Base-by-base conservation (phyloP, 768 basidiomycete genomes). In the Suillus americanus region DNA sequence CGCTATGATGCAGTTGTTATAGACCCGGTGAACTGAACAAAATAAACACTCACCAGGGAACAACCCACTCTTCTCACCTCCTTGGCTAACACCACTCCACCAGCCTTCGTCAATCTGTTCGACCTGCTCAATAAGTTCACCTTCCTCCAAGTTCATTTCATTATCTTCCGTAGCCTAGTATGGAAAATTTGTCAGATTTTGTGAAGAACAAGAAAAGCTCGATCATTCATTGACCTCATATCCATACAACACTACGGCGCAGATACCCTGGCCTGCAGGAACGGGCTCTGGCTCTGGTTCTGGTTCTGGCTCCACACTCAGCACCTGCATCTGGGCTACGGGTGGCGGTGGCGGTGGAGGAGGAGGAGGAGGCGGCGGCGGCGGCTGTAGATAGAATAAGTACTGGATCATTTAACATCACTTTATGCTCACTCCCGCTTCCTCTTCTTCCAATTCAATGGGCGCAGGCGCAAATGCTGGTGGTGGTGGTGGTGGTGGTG, bases 71-170 rank as follows among this genome's bases (percentile, higher is more conserved):
- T 90, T 89, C 5, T 35, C 25, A 6, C 94, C 94, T 28, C 81
- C 83, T 48, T 81, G 77, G 37, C 88, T 89, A 57, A 87, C 80
- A 25, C 94, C 96, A 64, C 81, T 85, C 96, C 95, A 97, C 96
- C 96, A 99, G 7, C 92, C 92, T 69, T 93, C 91, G 68, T 90
- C 93, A 18, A 93, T 76, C 75, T 92, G 88, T 75, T 95, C 92
- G 55, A 97, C 87, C 67, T 91, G 85, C 63, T 90, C 86, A 57
- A 97, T 86, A 41, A 88, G 76, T 71, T 96, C 93, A 53, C 94
- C 93, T 74, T 97, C 95, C 1, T 79, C 67, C 28, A 97, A 82
- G 63, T 75, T 75, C 80, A 98, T 87, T 73, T 98, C 96, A 70
- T 95, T 95, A 65, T 94, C 91, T 76, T 94, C 93, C 13, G 87